Conservation (phyloP, 345 rosid species). For the Ceriops decandra region DNA sequence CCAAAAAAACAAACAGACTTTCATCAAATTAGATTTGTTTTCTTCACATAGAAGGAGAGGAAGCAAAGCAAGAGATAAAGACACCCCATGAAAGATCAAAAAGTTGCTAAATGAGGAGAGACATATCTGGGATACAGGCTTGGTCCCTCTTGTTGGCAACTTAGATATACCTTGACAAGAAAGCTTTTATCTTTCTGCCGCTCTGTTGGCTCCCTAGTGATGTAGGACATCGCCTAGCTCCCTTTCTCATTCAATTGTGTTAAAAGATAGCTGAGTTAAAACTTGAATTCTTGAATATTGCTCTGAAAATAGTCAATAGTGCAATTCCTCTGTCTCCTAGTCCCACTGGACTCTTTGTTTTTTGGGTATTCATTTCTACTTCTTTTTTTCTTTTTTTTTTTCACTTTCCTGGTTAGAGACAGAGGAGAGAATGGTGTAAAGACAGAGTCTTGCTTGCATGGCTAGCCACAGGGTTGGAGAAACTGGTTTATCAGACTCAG, state of each 20-base stretch:
- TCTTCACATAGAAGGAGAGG: conserved; percentile 66
- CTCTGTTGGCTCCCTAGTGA: too few relatives aligned
- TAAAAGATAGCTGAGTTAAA: conserved; percentile 28
- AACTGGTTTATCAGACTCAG: conserved; percentile 59
- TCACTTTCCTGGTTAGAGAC: conserved; percentile 24
- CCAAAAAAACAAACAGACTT: neutral
- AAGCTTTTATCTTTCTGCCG: conserved; percentile 40
- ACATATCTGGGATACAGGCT: conserved; percentile 42
- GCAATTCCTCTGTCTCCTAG: conserved; percentile 32
- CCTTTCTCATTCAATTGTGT: neutral
- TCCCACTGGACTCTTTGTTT: neutral
- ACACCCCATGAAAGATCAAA: conserved; percentile 35
- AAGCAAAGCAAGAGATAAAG: conserved; percentile 31
- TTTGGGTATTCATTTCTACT: conserved; percentile 7
- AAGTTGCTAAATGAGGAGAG: conserved; percentile 21
- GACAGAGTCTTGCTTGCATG: conserved; percentile 40
- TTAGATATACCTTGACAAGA: conserved; percentile 43
- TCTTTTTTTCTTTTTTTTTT: conserved; percentile 4
- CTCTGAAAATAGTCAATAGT: neutral
- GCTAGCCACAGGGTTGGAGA: conserved; percentile 73
- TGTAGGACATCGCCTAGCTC: too few relatives aligned
- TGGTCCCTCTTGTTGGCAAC: conserved; percentile 43
- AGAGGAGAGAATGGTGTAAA: conserved; percentile 31
- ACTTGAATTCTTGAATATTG: conserved; percentile 4
- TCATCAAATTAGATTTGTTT: conserved; percentile 43